Evolutionary conservation across 1,139 yeast species (phyloP), one percentile per base, ranked within the genome.

Genomic region (Geotrichum australiense): DNA sequence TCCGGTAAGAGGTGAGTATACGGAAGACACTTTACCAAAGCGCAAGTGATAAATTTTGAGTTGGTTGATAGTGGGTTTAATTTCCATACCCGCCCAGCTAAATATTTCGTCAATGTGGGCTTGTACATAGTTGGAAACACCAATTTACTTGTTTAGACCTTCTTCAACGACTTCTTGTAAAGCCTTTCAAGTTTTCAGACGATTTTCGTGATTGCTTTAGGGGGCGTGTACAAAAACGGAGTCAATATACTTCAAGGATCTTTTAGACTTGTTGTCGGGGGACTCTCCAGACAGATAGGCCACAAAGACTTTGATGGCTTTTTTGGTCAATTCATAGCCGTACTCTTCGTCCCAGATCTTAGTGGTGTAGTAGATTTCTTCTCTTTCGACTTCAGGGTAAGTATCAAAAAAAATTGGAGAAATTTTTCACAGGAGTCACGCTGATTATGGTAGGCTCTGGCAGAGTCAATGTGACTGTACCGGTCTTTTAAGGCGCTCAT

Each of bases 31-130:
- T 48, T 84, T 80, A 27, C 69, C 70, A 50, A 87, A 86, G 49
- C 82, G 68, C 53, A 70, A 71, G 41, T 93, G 91, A 59, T 83
- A 93, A 26, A 80, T 63, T 64, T 84, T 94, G 44, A 81, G 71
- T 64, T 85, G 94, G 61, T 79, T 76, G 41, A 69, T 77, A 16
- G 75, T 84, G 4, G 94, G 95, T 10, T 66, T 67, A 29, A 76
- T 59, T 41, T 62, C 74, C 4, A 31, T 7, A 4, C 18, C 35
- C 37, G 73, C 71, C 42, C 74, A 71, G 36, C 62, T 51, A 45
- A 80, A 65, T 42, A 84, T 64, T 33, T 64, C 68, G 50, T 76
- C 66, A 47, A 82, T 54, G 53, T 73, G 70, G 35, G 61, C 63
- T 25, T 72, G 61, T 19, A 81, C 72, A 61, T 75, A 80, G 67